Evolutionary conservation across 352 stramenopile species (phyloP).

Genomic region (Globisporangium nodosum): DNA sequence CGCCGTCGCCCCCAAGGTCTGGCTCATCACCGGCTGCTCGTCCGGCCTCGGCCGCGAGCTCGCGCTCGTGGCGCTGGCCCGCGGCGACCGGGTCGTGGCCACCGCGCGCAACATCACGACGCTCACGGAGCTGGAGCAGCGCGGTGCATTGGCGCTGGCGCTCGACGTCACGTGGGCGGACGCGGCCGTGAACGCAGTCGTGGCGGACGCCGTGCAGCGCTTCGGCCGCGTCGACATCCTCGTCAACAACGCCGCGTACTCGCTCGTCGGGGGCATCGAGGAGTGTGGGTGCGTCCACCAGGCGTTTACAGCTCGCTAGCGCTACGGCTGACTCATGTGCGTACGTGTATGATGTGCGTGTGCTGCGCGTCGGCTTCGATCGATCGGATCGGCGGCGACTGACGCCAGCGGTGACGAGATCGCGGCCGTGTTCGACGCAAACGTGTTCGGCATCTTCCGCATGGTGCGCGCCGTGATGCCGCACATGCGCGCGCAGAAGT

Average conservation of each 20-base stretch:
- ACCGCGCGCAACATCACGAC: conserved; percentile 22
- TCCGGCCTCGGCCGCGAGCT: conserved; percentile 12
- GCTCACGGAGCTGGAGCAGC: conserved; percentile 22
- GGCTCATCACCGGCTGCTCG: conserved; percentile 20
- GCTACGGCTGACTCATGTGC: no score
- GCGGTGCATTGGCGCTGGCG: conserved; percentile 22
- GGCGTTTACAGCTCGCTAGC: no score
- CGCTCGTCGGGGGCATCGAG: conserved; percentile 23
- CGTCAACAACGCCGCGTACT: conserved; percentile 43
- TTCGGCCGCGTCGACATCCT: conserved; percentile 34
- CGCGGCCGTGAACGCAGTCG: conserved; percentile 17
- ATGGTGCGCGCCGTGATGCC: no score
- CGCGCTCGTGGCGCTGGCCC: conserved; percentile 24
- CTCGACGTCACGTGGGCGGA: conserved; percentile 31
- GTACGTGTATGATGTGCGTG: no score
- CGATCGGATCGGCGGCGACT: no score
- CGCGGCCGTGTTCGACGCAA: neutral
- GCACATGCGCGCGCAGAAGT: no score
- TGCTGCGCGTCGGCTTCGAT: no score
- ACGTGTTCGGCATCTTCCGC: no score
- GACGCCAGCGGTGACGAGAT: conserved; percentile 18
- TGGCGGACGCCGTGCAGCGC: conserved; percentile 11
- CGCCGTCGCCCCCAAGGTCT: neutral
- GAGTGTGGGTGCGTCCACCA: no score
- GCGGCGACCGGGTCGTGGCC: conserved; percentile 32